These are phyloP conservation scores for Monosporascus sp. DNA, from an alignment of 2,329 filamentous ascomycete genomes.

Conservation along the genomic window DNA sequence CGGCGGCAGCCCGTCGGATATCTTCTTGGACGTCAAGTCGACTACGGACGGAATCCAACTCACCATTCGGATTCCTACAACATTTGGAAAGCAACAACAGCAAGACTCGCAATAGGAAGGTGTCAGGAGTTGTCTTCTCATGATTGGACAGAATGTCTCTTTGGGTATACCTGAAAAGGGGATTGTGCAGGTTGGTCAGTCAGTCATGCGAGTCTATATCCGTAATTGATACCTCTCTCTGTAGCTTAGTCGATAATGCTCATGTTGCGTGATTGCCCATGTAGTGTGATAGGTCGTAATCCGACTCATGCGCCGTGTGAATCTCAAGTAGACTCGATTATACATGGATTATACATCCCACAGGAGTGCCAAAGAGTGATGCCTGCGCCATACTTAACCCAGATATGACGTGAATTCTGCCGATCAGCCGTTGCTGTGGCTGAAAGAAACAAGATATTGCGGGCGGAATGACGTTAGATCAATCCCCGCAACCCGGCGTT, in stretches of 20 bases:
- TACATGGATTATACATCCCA: neutral
- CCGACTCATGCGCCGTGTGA: too few relatives aligned
- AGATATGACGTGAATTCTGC: conserved; percentile 21
- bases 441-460: conserved; percentile 1
- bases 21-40: conserved; percentile 52
- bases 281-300: too few relatives aligned
- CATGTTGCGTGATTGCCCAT: too few relatives aligned
- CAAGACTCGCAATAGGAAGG: conserved; percentile 5
- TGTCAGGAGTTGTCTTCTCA: neutral
- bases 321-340: too few relatives aligned
- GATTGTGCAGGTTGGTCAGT: neutral
- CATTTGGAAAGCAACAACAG: conserved; percentile 35
- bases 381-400: conserved; percentile 10
- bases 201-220: neutral
- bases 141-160: neutral
- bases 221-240: neutral
- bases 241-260: too few relatives aligned
- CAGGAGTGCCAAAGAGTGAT: neutral
- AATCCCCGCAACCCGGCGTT: neutral
- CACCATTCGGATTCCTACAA: conserved; percentile 51
- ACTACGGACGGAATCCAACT: conserved; percentile 53
- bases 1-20: conserved; percentile 44
- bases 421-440: conserved; percentile 5
- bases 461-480: neutral
- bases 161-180: neutral